Base-by-base conservation (phyloP, 768 basidiomycete genomes). In the Boletus vinaceobasis region DNA sequence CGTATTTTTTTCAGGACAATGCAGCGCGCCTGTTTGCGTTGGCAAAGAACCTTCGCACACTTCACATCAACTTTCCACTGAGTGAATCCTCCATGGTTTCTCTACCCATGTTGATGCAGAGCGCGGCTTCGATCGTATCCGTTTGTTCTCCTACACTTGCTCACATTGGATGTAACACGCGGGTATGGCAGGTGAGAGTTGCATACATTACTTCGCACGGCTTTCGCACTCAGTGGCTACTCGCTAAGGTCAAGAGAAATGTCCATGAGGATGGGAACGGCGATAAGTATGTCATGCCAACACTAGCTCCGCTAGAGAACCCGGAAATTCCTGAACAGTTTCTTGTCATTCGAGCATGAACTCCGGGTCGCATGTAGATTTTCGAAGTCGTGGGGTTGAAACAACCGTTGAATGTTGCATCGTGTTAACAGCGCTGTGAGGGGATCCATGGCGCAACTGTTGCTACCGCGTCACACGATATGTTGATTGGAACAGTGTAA, bases 261-360 rank as follows among this genome's bases (percentile, higher is more conserved):
- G 71, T 81, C 11, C 47, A 61, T 3, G 55, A 67, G 9, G 69
- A 72, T 15, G 74, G 74, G 27, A 65, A 74, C 33, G 81, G 80
- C 1, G 67, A 66, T 46, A 70, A 77, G 37, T 62, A 60, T 14
- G 65, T 70, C 21, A 69, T 72, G 49, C 74, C 74, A 9, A 70
- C 54, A 1, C 69, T 88, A 8, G 73, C 68, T 2, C 74, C 77
- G 1, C 88, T 85, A 57, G 86, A 88, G 60, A 80, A 73, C 53
- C 82, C 81, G 8, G 85, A 84, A 55, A 72, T 90, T 19, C 88
- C 88, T 19, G 88, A 90, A 59, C 80, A 81, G 48, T 89, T 90
- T 60, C 76, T 86, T 45, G 86, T 89, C 33, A 77, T 87, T 15
- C 75, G 83, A 10, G 56, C 55, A 23, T 69, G 53, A 69, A n/a